Evolutionary conservation across 1,139 yeast genomes (phyloP).

Genomic region (Geotrichum klebahnii): DNA sequence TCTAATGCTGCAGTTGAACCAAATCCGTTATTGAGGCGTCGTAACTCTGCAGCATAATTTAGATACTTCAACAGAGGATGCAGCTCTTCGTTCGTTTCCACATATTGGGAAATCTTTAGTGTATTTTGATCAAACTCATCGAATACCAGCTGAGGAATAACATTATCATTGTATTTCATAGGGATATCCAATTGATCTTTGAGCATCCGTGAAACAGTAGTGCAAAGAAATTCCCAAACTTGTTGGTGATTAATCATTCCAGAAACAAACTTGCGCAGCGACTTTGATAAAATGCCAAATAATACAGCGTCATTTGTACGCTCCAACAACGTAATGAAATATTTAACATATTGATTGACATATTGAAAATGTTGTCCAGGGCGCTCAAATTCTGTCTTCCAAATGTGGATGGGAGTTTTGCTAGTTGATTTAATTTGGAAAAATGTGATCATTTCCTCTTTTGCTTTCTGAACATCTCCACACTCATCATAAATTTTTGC

Average conservation of each 20-base stretch:
- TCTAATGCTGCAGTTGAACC: slow-evolving; percentile 77
- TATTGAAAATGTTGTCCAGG: slow-evolving; percentile 91
- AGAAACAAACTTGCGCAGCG: slow-evolving; percentile 69
- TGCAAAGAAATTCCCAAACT: slow-evolving; percentile 59
- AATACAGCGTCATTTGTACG: slow-evolving; percentile 55
- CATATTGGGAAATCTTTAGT: slow-evolving; percentile 26
- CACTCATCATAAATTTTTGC: slow-evolving; percentile 60
- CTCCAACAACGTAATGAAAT: slow-evolving; percentile 56
- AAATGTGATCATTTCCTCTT: slow-evolving; percentile 58
- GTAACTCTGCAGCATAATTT: slow-evolving; percentile 56
- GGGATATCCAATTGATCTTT: slow-evolving; percentile 48
- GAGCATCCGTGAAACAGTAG: slow-evolving; percentile 50
- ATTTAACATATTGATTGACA: slow-evolving; percentile 63
- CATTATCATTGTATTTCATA: slow-evolving; percentile 51
- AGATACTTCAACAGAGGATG: slow-evolving; percentile 35
- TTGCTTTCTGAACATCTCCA: slow-evolving; percentile 53
- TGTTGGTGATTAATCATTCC: slow-evolving; percentile 61
- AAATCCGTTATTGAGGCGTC: slow-evolving; percentile 73
- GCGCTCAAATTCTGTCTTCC: slow-evolving; percentile 90
- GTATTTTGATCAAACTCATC: slow-evolving; percentile 42
- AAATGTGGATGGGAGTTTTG: slow-evolving; percentile 73
- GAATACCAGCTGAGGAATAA: slow-evolving; percentile 47
- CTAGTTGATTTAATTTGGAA: slow-evolving; percentile 60
- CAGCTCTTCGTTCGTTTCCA: slow-evolving; percentile 26
- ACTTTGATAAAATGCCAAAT: slow-evolving; percentile 59